Conservation (phyloP, 306 rosid genomes). For the Casuarina cunninghamiana region DNA sequence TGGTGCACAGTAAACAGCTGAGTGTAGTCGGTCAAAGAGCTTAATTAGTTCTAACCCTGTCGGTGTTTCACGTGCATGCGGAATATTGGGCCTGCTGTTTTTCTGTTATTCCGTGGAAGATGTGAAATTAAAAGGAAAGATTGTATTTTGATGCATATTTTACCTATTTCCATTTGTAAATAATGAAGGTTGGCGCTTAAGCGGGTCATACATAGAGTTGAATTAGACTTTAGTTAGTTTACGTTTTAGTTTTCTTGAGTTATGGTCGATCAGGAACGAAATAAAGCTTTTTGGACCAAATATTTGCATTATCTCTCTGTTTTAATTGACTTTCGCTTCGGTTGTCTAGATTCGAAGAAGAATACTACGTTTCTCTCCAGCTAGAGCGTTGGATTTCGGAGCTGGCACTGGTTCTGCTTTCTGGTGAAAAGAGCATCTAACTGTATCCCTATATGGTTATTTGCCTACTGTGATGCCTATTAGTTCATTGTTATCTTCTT, state of each 20-base stretch:
- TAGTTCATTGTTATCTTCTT: conserved; percentile 3
- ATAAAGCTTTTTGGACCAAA: conserved; percentile 1
- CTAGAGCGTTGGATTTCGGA: conserved; percentile 83
- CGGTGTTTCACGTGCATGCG: too few species aligned
- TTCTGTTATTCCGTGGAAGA: too few species aligned
- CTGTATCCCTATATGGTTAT: conserved; percentile 13
- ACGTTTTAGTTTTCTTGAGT: conserved; percentile 20
- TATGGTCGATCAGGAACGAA: background rate
- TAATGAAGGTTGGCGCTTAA: background rate
- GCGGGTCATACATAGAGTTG: background rate
- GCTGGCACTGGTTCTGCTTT: conserved; percentile 95
- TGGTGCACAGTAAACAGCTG: too few species aligned
- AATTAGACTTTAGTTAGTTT: background rate
- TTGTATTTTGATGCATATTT: too few species aligned
- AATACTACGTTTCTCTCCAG: conserved; percentile 81
- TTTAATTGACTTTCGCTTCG: background rate
- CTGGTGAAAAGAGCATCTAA: conserved; percentile 57
- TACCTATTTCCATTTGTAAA: background rate
- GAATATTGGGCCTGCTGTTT: too few species aligned
- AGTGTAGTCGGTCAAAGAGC: too few species aligned
- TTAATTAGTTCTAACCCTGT: too few species aligned
- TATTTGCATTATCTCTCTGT: conserved; percentile 7
- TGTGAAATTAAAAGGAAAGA: too few species aligned
- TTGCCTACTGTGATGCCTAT: conserved; percentile 19
- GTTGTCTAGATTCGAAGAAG: conserved; percentile 66